These are phyloP conservation scores for Fusarium equiseti DNA, from an alignment of 2,329 filamentous ascomycete genomes.

Conservation along the genomic window DNA sequence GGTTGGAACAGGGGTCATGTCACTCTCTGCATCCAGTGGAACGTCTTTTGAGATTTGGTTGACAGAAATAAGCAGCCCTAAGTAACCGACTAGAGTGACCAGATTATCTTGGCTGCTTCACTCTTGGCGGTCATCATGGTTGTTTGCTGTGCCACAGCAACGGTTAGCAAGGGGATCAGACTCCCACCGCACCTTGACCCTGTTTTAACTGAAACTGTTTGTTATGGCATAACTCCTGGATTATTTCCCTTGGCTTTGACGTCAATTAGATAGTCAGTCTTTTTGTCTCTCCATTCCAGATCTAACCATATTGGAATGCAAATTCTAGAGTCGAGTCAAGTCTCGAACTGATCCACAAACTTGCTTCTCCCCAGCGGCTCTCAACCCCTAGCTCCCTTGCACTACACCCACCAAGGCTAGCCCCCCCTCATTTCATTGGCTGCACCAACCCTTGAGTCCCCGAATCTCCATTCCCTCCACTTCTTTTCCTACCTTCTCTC, in stretches of 20 bases:
- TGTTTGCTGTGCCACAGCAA: constrained; percentile 4
- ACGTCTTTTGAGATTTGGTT: neutral
- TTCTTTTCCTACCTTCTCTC: constrained; percentile 29
- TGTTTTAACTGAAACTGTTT: constrained; percentile 2
- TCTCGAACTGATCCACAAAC: constrained; percentile 9
- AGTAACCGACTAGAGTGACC: neutral
- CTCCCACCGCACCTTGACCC: neutral
- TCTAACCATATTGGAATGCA: constrained; percentile 35
- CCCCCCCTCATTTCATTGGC: constrained; percentile 12
- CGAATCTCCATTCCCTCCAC: constrained; percentile 24
- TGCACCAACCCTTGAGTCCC: neutral
- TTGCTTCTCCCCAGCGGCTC: constrained; percentile 6
- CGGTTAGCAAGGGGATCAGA: neutral
- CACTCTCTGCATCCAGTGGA: neutral
- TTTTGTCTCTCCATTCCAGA: neutral
- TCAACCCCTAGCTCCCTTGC: constrained; percentile 25
- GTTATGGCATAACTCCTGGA: constrained; percentile 1
- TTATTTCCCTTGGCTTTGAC: neutral
- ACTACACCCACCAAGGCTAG: constrained; percentile 10
- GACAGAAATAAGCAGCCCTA: neutral
- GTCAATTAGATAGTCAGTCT: neutral
- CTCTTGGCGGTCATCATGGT: neutral
- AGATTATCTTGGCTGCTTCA: neutral
- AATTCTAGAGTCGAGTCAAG: constrained; percentile 1
- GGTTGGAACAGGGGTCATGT: neutral